Base-by-base conservation (phyloP, 805 yeast genomes). In the Candida nemodendra region DNA sequence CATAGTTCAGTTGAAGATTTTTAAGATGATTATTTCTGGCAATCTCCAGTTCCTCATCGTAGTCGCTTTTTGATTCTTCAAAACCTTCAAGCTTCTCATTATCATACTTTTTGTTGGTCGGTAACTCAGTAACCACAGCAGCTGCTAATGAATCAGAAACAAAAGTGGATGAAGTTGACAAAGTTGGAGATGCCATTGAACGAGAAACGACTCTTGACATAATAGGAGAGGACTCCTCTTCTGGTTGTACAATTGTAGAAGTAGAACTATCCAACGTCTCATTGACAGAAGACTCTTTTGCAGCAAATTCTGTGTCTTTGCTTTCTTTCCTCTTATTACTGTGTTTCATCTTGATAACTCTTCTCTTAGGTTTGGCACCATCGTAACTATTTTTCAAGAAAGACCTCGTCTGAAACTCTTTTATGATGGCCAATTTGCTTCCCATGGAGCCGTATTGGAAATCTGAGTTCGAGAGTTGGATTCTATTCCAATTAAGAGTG, bases 351-450 rank as follows among this genome's bases (percentile, higher is more conserved):
- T 57, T 53, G 47, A 55, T 47, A 14, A 40, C 44, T 36, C 62
- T 42, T 27, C 63, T 38, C 32, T 44, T 47, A 6, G 64, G 61
- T 41, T 66, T 66, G 12, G 30, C 44, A 5, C 50, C 56, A 30
- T 49, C 53, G 16, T 41, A 42, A 31, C 45, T 53, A 39, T 51
- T 56, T 42, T 64, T 65, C 39, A 63, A 56, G 47, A 57, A 74
- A 26, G 65, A 66, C 41, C 63, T 65, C 5, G 69, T 52, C 53
- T 75, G 80, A 40, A 74, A 72, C 21, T 62, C 57, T 15, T 74
- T 68, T 32, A 75, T 71, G 36, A 51, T 65, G 60, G 45, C 58
- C 48, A 47, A 62, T 54, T 41, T 73, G 33, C 58, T 55, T 30
- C 69, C 65, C 15, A 72, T 62, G 23, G 55, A 45, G 9, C 57